Conservation (phyloP, 1,139 yeast species). For the Debaryomyces subglobosus region DNA sequence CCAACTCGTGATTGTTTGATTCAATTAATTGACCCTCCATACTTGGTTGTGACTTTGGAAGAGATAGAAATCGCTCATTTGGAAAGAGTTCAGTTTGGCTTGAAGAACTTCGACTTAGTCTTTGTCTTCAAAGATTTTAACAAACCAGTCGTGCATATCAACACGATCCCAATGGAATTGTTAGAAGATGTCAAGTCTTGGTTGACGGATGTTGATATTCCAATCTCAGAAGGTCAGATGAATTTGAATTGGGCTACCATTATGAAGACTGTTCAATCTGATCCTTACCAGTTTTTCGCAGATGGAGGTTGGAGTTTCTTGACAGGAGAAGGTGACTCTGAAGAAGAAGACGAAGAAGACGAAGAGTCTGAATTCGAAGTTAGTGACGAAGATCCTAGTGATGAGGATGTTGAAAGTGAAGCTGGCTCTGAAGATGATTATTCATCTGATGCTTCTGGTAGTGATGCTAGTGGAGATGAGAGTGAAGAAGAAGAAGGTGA, state of each 20-base stretch:
- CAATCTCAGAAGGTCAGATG: slow-evolving; percentile 92
- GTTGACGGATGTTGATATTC: slow-evolving; percentile 95
- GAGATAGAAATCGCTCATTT: slow-evolving; percentile 94
- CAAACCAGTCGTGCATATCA: slow-evolving; percentile 87
- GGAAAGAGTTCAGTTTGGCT: slow-evolving; percentile 96
- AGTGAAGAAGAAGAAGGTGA: slow-evolving; percentile 59
- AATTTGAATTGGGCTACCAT: slow-evolving; percentile 95
- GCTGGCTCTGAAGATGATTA: slow-evolving; percentile 56
- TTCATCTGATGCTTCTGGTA: slow-evolving; percentile 34
- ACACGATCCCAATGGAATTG: slow-evolving; percentile 91
- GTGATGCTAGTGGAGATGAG: slow-evolving; percentile 44
- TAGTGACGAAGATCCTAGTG: slow-evolving; percentile 70
- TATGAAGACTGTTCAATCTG: slow-evolving; percentile 91
- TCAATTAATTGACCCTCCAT: slow-evolving; percentile 94
- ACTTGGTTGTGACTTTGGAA: slow-evolving; percentile 83
- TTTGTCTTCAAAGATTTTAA: slow-evolving; percentile 91
- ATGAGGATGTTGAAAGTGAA: slow-evolving; percentile 69
- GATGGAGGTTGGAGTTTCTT: slow-evolving; percentile 98
- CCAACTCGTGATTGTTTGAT: slow-evolving; percentile 97
- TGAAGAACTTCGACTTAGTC: slow-evolving; percentile 93
- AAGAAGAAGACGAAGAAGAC: slow-evolving; percentile 62
- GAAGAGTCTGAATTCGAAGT: slow-evolving; percentile 64
- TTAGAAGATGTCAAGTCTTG: slow-evolving; percentile 93
- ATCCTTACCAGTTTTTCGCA: slow-evolving; percentile 90
- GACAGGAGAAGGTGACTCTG: slow-evolving; percentile 69